Evolutionary conservation across 1,139 yeast species (phyloP).

Genomic region (Lodderomyces pseudojiufengensis): DNA sequence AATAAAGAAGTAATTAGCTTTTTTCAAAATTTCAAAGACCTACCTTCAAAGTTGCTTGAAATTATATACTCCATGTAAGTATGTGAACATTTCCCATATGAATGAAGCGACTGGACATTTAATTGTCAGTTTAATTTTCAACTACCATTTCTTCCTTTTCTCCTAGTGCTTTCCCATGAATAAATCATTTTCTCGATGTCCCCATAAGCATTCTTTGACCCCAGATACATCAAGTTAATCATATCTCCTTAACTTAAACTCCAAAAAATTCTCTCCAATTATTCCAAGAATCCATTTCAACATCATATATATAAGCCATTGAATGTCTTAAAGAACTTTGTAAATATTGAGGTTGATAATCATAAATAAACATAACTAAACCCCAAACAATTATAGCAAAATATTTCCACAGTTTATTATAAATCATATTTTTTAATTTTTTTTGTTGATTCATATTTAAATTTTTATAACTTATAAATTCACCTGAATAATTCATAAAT

Average conservation of each 20-base stretch:
- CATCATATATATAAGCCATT: constrained; percentile 70
- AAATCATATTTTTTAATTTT: constrained; percentile 32
- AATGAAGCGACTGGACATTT: no score
- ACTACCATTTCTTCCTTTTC: no score
- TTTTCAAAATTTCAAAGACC: no score
- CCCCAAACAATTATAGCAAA: constrained; percentile 78
- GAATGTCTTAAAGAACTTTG: constrained; percentile 68
- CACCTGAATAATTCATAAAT: constrained; percentile 21
- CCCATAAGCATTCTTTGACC: no score
- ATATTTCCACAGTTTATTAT: constrained; percentile 54
- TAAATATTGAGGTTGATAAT: constrained; percentile 58
- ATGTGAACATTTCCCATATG: no score
- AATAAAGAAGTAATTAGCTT: no score
- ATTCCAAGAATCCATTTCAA: constrained; percentile 41
- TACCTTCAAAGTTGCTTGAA: no score
- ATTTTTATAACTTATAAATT: constrained; percentile 26
- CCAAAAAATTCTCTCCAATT: constrained; percentile 45
- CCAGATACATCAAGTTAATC: no score
- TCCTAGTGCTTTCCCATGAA: no score
- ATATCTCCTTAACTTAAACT: constrained; percentile 17
- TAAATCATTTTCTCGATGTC: no score
- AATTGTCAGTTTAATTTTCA: no score
- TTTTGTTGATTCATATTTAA: constrained; percentile 29
- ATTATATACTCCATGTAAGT: no score
- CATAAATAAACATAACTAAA: constrained; percentile 66